Base-by-base conservation (phyloP, 169 alveolate genomes). In the Eimeria praecox region DNA sequence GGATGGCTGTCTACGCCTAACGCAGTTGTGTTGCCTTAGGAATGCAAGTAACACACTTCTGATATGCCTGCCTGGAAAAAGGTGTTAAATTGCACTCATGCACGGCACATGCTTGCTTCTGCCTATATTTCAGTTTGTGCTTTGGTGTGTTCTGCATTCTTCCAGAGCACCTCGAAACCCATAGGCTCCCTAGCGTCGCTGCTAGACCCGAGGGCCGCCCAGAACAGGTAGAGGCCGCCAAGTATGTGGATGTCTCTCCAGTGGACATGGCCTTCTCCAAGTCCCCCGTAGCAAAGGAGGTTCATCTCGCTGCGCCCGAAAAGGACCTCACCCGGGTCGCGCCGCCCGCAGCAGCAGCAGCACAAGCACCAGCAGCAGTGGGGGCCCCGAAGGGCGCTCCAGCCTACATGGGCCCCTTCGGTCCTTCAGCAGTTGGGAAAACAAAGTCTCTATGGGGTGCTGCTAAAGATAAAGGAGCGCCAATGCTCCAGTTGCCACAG, bases 391-490 rank as follows among this genome's bases (percentile, higher is more conserved):
- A 24, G 49, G 89, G 89, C 44, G 14, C 69, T 40, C 66, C 89
- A 35, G 52, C 52, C 42, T 35, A 52, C 35, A 35, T 83, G 73
- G 52, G 69, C 20, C 40, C 77, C 91, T 42, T 75, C 20, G 33
- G 12, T 5, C 22, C 69, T 6, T 9, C 75, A 46, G 54, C 73
- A 52, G 30, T 56, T 3, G 73, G 91, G 52, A 83, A 83, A 30
- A 56, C 91, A 1, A 83, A 83, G 42, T 10, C 91, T 38, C 35
- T 83, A 14, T 83, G 91, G 91, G 91, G 91, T 42, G 64, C 88
- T 44, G 88, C 54, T 78, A 22, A 35, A 5, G 66, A 54, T 20
- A 46, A 22, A 42, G 75, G 54, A 52, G 75, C 91, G 3, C 64
- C 91, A n/a, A 2, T 35, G 91, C 91, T 54, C 54, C 91, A 83